Evolutionary conservation across 805 yeast species (phyloP), one percentile per base, ranked within the genome.

Genomic region (Wickerhamomyces bisporus): DNA sequence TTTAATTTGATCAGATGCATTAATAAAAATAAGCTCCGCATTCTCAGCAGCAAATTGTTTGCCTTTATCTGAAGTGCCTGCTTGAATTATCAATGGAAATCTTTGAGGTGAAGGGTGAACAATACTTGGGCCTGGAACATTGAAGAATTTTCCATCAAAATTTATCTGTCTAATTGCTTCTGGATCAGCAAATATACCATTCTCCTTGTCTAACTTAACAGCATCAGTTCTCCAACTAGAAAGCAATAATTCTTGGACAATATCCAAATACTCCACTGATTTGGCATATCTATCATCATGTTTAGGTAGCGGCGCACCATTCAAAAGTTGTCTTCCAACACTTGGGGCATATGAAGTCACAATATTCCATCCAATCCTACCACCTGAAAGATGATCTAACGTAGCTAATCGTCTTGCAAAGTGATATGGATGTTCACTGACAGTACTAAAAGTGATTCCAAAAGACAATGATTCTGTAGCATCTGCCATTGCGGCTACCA

Each of bases 361-460:
- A n/a, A 69, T 61, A 44, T 69, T 69, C 74, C 74, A 69, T 14
- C 73, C 74, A 35, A 69, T 49, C 42, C 74, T 55, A 5, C 73
- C 74, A 8, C 54, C 53, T 6, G 68, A 58, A 28, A 67, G 55
- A 41, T 66, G 70, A 41, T 69, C 74, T 34, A 69, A 50, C 1
- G 74, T 38, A 26, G 46, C 44, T 5, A 48, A 26, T n/a, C 49
- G 32, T 28, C 49, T 40, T 5, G 70, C 66, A 36, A 68, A 58
- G 40, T 61, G 65, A 32, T 57, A 63, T 0, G 73, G 73, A 21
- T 60, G 62, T 34, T 69, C 74, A 38, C 66, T 60, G 20, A 70
- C 58, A 4, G 73, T 68, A 16, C 67, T 57, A 36, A 63, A 64
- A 2, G 73, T 69, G 29, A 68, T 48, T 6, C 70, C 73, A 44